These are phyloP conservation scores for Sonneratia caseolaris DNA, from an alignment of 345 rosid species.

Conservation along the genomic window DNA sequence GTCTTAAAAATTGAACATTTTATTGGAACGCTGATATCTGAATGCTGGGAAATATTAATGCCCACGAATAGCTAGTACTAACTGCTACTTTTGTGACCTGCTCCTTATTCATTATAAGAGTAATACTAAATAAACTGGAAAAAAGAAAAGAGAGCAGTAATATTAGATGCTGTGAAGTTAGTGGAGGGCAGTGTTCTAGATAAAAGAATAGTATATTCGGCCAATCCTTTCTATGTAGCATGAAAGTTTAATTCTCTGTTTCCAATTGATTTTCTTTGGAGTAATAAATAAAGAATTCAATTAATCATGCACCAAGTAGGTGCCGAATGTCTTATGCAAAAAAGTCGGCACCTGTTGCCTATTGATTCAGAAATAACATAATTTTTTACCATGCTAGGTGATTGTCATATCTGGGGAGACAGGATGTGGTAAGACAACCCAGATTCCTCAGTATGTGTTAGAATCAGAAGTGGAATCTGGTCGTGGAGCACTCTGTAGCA, in stretches of 20 bases:
- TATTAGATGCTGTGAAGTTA: not conserved
- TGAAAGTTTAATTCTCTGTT: not conserved
- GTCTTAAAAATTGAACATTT: not conserved
- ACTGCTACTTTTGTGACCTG: not conserved
- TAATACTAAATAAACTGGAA: not conserved
- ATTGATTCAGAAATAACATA: not conserved
- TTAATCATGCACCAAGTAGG: no score
- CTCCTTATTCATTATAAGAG: not conserved
- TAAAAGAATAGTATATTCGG: not conserved
- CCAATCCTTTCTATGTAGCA: not conserved
- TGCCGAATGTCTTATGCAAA: no score
- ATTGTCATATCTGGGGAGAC: constrained; percentile 97
- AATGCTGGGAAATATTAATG: not conserved
- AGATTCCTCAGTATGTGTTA: constrained; percentile 87
- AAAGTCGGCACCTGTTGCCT: not conserved
- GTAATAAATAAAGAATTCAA: no score
- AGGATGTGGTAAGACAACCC: constrained; percentile 99
- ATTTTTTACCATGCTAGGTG: constrained; percentile 37
- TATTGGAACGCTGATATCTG: not conserved
- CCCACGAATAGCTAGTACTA: not conserved
- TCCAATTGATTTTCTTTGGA: no score
- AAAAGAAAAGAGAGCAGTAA: not conserved
- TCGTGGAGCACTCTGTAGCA: constrained; percentile 96
- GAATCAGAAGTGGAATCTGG: constrained; percentile 98
- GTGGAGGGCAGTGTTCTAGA: not conserved